Conservation (phyloP, 768 basidiomycete species). For the Lentinula sp. region DNA sequence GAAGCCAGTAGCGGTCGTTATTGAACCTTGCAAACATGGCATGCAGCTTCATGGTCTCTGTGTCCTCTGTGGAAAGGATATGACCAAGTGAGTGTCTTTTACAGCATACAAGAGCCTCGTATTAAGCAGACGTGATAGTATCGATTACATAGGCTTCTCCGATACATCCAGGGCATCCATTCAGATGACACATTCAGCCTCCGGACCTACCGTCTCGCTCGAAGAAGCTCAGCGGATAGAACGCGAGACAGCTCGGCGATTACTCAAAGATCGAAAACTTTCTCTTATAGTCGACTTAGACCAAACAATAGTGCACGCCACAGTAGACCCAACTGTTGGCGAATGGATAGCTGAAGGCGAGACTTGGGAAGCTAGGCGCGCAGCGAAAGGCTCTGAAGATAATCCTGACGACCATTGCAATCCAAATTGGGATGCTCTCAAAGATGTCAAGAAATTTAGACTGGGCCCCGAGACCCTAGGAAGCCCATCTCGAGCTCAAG, state of each 20-base stretch:
- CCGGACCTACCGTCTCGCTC: constrained; percentile 85
- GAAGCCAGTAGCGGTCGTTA: constrained; percentile 55
- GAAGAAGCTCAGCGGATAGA: constrained; percentile 91
- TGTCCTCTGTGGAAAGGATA: constrained; percentile 91
- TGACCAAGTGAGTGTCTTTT: constrained; percentile 65
- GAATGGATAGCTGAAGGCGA: constrained; percentile 92
- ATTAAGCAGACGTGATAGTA: constrained; percentile 29
- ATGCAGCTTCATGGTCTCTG: constrained; percentile 91
- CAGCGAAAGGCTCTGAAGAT: constrained; percentile 32
- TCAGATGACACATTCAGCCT: constrained; percentile 91
- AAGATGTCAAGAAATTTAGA: constrained; percentile 86
- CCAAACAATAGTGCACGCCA: constrained; percentile 98
- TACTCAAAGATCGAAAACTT: constrained; percentile 71
- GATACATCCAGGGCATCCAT: constrained; percentile 84
- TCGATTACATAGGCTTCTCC: constrained; percentile 84
- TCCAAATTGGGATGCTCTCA: constrained; percentile 89
- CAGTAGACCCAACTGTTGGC: constrained; percentile 96
- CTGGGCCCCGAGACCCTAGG: constrained; percentile 76
- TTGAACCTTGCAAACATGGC: constrained; percentile 95
- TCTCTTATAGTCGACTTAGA: constrained; percentile 98
- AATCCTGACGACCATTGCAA: constrained; percentile 64
- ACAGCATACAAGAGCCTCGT: not conserved
- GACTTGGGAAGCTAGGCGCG: constrained; percentile 65
- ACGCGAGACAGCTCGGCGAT: constrained; percentile 70
- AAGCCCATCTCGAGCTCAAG: constrained; percentile 37